These are phyloP conservation scores for Acanthamoeba culbertsoni DNA, from an alignment of 208 protist species.

Conservation along the genomic window DNA sequence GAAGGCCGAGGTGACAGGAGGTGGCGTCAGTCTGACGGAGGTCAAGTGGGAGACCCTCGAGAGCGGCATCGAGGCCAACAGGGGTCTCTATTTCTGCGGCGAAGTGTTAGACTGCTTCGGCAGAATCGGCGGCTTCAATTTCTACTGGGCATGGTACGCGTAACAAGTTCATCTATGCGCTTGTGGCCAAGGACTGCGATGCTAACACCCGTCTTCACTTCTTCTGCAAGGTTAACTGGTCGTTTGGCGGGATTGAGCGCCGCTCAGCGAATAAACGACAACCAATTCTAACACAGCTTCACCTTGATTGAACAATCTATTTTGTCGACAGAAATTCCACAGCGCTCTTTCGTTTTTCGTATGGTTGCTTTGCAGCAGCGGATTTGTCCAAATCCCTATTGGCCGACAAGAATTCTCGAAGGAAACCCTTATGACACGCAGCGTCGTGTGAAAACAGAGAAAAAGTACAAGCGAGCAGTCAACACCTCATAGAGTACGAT, in stretches of 20 bases:
- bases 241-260: not conserved
- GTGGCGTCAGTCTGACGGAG: constrained; percentile 18
- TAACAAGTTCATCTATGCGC: not conserved
- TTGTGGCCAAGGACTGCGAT: not conserved
- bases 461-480: no score
- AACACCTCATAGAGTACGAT: no score
- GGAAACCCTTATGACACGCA: no score
- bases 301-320: no score
- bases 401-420: no score
- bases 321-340: no score
- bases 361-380: no score
- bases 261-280: not conserved
- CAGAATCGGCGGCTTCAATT: constrained; percentile 63
- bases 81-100: constrained; percentile 37
- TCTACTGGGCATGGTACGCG: constrained; percentile 61
- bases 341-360: no score
- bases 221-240: not conserved
- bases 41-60: constrained; percentile 47
- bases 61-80: not conserved
- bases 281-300: no score
- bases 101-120: constrained; percentile 63
- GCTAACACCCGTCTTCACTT: not conserved
- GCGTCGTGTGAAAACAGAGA: no score
- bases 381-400: no score
- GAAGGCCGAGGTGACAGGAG: constrained; percentile 61